phyloP scores from a whole-genome alignment of 2,329 filamentous ascomycete genomes.

The Calonectria pseudoreteaudii region DNA sequence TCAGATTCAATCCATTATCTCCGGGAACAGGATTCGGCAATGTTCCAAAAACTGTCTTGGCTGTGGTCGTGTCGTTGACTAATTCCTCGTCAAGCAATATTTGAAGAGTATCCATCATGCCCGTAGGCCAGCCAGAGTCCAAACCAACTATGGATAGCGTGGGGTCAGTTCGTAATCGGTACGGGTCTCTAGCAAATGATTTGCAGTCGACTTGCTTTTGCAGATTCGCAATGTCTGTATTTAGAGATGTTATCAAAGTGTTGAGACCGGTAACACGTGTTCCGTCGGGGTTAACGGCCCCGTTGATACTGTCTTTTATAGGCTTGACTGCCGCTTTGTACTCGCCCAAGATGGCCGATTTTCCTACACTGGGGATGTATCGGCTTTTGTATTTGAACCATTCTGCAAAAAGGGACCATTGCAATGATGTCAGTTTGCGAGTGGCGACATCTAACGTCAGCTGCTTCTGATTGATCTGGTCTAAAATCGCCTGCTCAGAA shows the following conservation, averaged over 20 bases:
- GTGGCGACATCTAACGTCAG: not conserved
- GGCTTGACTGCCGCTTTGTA: not conserved
- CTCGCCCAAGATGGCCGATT: not conserved
- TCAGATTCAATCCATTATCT: not conserved
- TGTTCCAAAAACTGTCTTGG: not conserved
- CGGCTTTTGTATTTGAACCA: not conserved
- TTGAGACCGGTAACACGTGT: not conserved
- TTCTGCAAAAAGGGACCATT: not conserved
- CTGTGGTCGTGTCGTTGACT: not conserved
- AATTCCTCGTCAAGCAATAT: not conserved
- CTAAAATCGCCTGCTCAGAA: not conserved
- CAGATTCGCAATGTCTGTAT: not conserved
- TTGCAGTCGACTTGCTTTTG: not conserved
- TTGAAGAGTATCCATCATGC: not conserved
- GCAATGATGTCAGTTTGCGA: not conserved
- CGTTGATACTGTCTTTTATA: not conserved
- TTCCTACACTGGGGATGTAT: not conserved
- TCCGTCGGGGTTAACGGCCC: not conserved
- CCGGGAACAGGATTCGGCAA: not conserved
- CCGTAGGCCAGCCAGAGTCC: not conserved
- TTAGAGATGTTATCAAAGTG: not conserved
- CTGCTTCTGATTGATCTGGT: not conserved
- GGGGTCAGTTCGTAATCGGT: not conserved
- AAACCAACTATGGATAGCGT: not conserved
- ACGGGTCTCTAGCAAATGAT: not conserved